Evolutionary conservation across 78 protist genomes (phyloP).

Genomic region (Guillardia theta): DNA sequence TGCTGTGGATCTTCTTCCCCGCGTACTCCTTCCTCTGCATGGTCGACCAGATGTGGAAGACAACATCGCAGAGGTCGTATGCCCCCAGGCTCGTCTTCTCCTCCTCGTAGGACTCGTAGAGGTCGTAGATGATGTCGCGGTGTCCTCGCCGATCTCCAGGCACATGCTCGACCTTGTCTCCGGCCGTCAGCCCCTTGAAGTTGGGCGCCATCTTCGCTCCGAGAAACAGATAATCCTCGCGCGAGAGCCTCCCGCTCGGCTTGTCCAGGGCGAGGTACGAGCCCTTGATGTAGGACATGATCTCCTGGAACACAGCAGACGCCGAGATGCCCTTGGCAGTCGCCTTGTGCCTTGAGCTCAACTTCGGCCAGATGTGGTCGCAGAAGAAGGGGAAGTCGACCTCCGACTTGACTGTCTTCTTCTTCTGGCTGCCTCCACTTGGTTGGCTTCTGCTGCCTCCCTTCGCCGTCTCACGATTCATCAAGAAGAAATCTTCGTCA

Average conservation of each 20-base stretch:
- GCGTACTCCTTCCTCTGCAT: neutral
- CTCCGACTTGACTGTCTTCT: neutral
- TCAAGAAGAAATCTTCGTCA: neutral
- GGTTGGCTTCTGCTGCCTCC: neutral
- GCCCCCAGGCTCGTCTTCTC: neutral
- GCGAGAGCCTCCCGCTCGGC: neutral
- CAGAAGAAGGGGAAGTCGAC: neutral
- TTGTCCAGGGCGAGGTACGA: neutral
- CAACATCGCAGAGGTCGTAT: conserved; percentile 34
- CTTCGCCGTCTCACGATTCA: neutral
- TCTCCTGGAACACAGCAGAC: neutral
- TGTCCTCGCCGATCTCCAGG: neutral
- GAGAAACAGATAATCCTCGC: neutral
- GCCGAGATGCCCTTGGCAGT: neutral
- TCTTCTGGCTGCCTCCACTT: neutral
- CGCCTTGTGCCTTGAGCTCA: neutral
- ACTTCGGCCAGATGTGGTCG: neutral
- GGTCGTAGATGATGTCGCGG: neutral
- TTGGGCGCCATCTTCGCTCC: conserved; percentile 6
- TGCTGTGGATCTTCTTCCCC: conserved; percentile 19
- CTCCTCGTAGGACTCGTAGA: conserved; percentile 25
- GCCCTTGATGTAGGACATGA: conserved; percentile 43
- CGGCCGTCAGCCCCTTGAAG: neutral
- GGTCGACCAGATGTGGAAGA: neutral
- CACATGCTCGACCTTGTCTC: neutral